Percentiles rank a stretch among this genome's conserved stretches.
Evolutionary conservation across 2,329 filamentous ascomycete genomes (phyloP).

Genomic region (Claviceps spartinae): DNA sequence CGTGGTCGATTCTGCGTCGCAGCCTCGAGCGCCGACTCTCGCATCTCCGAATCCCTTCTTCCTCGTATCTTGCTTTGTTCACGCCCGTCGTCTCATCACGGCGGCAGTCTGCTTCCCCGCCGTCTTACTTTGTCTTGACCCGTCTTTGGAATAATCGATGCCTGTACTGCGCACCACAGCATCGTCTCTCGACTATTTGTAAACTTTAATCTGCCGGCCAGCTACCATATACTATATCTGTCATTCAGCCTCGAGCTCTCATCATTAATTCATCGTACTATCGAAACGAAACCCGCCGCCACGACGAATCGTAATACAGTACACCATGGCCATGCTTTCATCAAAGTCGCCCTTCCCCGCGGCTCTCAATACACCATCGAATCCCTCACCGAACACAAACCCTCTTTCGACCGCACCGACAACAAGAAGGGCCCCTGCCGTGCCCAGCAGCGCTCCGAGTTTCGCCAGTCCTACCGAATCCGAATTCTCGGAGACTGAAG

Average conservation of each 20-base stretch:
- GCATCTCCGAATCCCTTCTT: too few species aligned
- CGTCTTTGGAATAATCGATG: background rate
- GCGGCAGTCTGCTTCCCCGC: too few species aligned
- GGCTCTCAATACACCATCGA: constrained; percentile 29
- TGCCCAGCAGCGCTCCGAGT: constrained; percentile 36
- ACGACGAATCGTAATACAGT: constrained; percentile 17
- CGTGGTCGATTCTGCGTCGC: constrained; percentile 3
- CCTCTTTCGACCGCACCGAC: constrained; percentile 37
- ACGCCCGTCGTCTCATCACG: background rate
- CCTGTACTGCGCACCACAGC: background rate
- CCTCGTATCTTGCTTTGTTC: background rate
- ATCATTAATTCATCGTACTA: background rate
- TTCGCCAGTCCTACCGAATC: constrained; percentile 82
- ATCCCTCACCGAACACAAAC: constrained; percentile 30
- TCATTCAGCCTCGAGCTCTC: background rate
- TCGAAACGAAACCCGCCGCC: background rate
- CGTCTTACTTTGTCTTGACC: too few species aligned
- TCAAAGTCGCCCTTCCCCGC: constrained; percentile 57
- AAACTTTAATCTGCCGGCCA: background rate
- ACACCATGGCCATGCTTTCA: constrained; percentile 57
- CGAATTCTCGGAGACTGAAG: constrained; percentile 76
- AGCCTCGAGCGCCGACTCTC: background rate
- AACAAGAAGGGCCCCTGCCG: constrained; percentile 36
- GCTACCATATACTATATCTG: background rate
- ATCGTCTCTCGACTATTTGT: background rate